Base-by-base conservation (phyloP, 441 rosid genomes). In the Populus hybrid region DNA sequence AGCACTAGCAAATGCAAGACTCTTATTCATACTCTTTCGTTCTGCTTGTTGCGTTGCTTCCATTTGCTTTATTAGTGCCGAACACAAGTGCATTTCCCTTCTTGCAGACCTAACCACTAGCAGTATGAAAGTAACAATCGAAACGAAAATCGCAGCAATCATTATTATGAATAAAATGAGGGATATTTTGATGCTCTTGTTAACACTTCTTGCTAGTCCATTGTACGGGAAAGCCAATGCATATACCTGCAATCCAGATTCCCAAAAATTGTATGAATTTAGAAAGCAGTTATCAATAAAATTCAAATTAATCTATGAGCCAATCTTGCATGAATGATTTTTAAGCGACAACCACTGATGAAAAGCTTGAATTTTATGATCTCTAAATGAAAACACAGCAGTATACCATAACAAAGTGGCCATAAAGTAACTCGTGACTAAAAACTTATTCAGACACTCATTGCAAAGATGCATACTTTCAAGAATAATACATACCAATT, bases 41-140 rank as follows among this genome's bases (percentile, higher is more conserved):
- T 93, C 93, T 9, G 97, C 97, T 63, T 92, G 92, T 73, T 86
- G 89, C 23, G 97, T 95, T 42, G 92, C 90, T 81, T 93, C 98
- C 92, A 82, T 90, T 83, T 93, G 97, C 71, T 85, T 90, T 35
- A 93, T 90, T 42, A 95, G 75, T 3, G 78, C 75, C 67, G 87
- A 82, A 67, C 91, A 74, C 75, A 92, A 50, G 73, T 76, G 81
- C 84, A 86, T 87, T 81, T 87, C 93, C 80, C 83, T 84, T 46
- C 42, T 75, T 23, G 89, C 82, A 23, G 88, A 82, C 80, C 83
- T 76, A 5, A 42, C 74, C 83, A 85, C 87, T 4, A 88, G 77
- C 70, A 67, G 23, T 61, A 91, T 68, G 65, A 88, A 86, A 73
- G 72, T 81, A 26, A 83, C 34, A 10, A 82, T 46, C 35, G 80